Percentiles rank a stretch among this genome's conserved stretches.
These are phyloP conservation scores for Suillus spraguei DNA, from an alignment of 768 basidiomycete species.

Conservation along the genomic window DNA sequence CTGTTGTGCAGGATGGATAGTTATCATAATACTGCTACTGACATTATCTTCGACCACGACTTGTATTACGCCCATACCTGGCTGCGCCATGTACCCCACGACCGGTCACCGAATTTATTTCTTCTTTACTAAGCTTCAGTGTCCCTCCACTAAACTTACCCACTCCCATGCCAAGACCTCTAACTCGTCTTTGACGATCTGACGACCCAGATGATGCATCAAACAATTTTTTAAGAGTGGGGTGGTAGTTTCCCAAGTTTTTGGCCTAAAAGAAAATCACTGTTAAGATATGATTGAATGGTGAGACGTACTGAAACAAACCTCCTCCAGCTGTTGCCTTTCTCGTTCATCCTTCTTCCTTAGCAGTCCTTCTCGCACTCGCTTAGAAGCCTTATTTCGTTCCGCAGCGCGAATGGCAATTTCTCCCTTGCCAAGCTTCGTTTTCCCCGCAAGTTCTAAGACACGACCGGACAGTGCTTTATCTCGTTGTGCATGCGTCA, in stretches of 20 bases:
- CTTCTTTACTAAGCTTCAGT: conserved; percentile 63
- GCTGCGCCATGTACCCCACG: conserved; percentile 5
- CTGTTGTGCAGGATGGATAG: neutral
- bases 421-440: conserved; percentile 79
- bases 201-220: conserved; percentile 36
- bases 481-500: conserved; percentile 66
- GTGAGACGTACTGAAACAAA: conserved; percentile 26
- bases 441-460: conserved; percentile 67
- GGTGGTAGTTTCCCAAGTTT: conserved; percentile 84
- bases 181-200: conserved; percentile 49
- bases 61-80: conserved; percentile 4
- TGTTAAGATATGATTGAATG: conserved; percentile 2
- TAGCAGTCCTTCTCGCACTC: conserved; percentile 68
- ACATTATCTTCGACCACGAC: conserved; percentile 14
- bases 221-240: conserved; percentile 69
- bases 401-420: conserved; percentile 59
- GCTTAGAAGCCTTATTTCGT: conserved; percentile 70
- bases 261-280: conserved; percentile 59
- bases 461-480: conserved; percentile 81
- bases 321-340: conserved; percentile 67
- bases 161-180: conserved; percentile 78
- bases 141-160: conserved; percentile 74
- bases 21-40: conserved; percentile 2
- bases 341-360: conserved; percentile 62
- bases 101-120: conserved; percentile 48